These are phyloP conservation scores for Tirmania nivea DNA, from an alignment of 495 filamentous ascomycete genomes.

Conservation along the genomic window DNA sequence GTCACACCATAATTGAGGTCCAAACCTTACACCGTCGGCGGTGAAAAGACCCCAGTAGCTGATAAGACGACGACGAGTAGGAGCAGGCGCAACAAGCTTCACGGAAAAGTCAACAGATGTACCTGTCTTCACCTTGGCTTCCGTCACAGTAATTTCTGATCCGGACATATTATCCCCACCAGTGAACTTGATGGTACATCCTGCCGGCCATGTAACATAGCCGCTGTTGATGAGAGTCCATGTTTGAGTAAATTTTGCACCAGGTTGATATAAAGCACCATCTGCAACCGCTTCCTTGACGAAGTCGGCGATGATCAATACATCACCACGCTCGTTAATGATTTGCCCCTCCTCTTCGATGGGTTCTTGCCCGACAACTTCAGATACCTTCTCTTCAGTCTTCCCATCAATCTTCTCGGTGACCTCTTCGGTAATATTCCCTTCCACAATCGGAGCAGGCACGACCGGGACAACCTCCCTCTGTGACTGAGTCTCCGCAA, in stretches of 20 bases:
- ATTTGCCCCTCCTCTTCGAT: background rate
- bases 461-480: constrained; percentile 20
- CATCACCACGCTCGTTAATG: background rate
- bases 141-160: constrained; percentile 60
- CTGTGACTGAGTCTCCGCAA: constrained; percentile 43
- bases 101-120: constrained; percentile 65
- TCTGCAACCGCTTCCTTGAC: constrained; percentile 58
- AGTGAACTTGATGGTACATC: constrained; percentile 74
- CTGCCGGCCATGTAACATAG: constrained; percentile 56
- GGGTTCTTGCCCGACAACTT: constrained; percentile 1
- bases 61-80: constrained; percentile 43
- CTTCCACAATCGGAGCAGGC: constrained; percentile 4
- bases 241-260: constrained; percentile 59
- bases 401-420: constrained; percentile 15
- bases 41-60: constrained; percentile 93
- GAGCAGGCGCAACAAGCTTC: constrained; percentile 52
- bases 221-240: constrained; percentile 86
- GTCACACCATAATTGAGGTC: constrained; percentile 88
- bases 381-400: constrained; percentile 1
- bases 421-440: constrained; percentile 9
- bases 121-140: constrained; percentile 43
- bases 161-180: constrained; percentile 88
- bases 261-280: constrained; percentile 44
- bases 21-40: constrained; percentile 60
- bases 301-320: constrained; percentile 46